Percentiles rank a stretch among this genome's conserved stretches.
Evolutionary conservation across 1,284 basidiomycete genomes (phyloP).

Genomic region (Cutaneotrichosporon sp.): DNA sequence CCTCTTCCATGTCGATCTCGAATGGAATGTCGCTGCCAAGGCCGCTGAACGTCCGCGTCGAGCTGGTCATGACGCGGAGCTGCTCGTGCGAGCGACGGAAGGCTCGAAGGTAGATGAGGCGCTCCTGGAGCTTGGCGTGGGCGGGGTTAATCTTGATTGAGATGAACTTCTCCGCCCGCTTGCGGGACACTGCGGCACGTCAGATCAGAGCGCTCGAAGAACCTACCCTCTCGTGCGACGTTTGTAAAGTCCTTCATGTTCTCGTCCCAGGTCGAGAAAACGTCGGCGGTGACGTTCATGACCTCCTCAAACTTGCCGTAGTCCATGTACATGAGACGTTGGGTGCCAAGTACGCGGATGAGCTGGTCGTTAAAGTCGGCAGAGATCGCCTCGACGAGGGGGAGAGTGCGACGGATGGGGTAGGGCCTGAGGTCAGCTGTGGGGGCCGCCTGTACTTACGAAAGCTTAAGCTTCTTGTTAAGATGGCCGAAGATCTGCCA

Average conservation of each 20-base stretch:
- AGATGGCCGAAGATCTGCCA: constrained; percentile 85
- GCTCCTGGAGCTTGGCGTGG: constrained; percentile 85
- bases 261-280: constrained; percentile 95
- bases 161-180: constrained; percentile 88
- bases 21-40: constrained; percentile 62
- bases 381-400: constrained; percentile 96
- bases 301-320: constrained; percentile 89
- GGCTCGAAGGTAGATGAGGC: constrained; percentile 77
- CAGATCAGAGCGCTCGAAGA: too few relatives aligned
- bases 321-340: constrained; percentile 86
- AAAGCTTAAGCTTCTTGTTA: constrained; percentile 90
- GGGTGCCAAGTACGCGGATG: constrained; percentile 80
- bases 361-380: constrained; percentile 94
- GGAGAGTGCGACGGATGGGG: constrained; percentile 88
- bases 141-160: constrained; percentile 92
- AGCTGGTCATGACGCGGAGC: constrained; percentile 92
- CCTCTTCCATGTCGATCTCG: constrained; percentile 86
- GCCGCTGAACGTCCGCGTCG: constrained; percentile 77
- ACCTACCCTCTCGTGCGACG: constrained; percentile 70
- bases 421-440: constrained; percentile 56
- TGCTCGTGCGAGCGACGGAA: constrained; percentile 98
- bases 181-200: constrained; percentile 62
- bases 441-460: constrained; percentile 34
- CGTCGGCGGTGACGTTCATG: constrained; percentile 67
- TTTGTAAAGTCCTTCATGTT: constrained; percentile 97